These are phyloP conservation scores for Linaria vulgaris DNA, from an alignment of 257 asterid species.

Conservation along the genomic window DNA sequence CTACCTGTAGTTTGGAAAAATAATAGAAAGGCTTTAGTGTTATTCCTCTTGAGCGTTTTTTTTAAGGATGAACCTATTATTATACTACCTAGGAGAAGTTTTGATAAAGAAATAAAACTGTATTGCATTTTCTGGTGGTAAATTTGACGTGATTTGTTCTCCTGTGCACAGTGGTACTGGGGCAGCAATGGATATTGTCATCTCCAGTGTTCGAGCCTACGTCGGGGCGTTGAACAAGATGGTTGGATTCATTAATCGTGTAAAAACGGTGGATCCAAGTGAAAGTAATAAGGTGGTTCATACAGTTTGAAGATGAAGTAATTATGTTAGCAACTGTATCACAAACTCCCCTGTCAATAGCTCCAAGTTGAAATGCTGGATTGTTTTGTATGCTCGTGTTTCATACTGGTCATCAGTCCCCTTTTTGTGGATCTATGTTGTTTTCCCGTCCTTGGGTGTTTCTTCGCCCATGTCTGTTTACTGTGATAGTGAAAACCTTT, in stretches of 20 bases:
- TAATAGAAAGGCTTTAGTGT: no score
- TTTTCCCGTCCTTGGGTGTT: background rate
- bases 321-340: background rate
- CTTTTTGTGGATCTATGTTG: background rate
- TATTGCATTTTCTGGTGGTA: background rate
- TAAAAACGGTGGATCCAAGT: slow-evolving; percentile 24
- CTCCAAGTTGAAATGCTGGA: background rate
- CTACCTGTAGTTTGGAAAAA: no score
- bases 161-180: slow-evolving; percentile 69
- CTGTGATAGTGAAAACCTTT: background rate
- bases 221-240: slow-evolving; percentile 90
- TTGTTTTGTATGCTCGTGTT: no score
- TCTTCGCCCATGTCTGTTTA: background rate
- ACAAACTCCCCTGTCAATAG: slow-evolving; percentile 19
- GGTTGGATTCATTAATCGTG: slow-evolving; percentile 52
- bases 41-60: no score
- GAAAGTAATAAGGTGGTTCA: slow-evolving; percentile 34
- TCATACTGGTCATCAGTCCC: background rate
- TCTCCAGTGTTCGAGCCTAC: slow-evolving; percentile 90
- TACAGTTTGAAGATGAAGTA: slow-evolving; percentile 24
- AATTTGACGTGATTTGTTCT: slow-evolving; percentile 5
- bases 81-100: no score
- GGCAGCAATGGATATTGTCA: slow-evolving; percentile 84
- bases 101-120: background rate
- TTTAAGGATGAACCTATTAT: no score